A percentile compares a stretch with the other conserved stretches of the same genome.
These are phyloP conservation scores for Apiospora kogelbergensis DNA, from an alignment of 2,329 filamentous ascomycete genomes.

Conservation along the genomic window DNA sequence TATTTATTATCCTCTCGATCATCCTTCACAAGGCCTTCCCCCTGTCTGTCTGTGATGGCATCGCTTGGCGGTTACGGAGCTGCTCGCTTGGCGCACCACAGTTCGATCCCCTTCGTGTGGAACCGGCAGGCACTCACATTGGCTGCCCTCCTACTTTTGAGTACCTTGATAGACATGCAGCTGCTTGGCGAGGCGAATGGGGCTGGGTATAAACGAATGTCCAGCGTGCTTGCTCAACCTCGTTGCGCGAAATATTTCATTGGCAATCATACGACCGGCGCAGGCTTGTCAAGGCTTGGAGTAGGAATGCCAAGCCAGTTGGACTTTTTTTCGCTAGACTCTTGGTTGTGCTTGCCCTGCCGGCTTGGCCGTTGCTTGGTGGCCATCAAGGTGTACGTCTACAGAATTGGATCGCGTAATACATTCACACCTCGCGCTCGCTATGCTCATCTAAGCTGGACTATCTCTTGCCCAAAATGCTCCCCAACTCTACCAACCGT, in stretches of 20 bases:
- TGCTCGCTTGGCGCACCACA: background rate
- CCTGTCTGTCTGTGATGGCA: background rate
- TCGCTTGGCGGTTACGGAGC: conserved; percentile 8
- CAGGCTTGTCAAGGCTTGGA: no score
- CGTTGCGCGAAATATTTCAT: no score
- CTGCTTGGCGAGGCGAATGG: background rate
- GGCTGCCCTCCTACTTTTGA: background rate
- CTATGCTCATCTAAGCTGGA: background rate
- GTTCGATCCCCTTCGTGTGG: background rate
- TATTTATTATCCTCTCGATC: background rate
- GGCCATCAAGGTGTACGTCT: conserved; percentile 6
- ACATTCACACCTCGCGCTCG: conserved; percentile 1
- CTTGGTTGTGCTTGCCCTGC: background rate
- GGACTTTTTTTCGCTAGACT: background rate
- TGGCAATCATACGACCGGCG: no score
- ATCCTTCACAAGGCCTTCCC: background rate
- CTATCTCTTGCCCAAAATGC: background rate
- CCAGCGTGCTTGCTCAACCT: background rate
- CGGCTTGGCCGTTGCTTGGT: conserved; percentile 11
- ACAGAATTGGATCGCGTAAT: background rate
- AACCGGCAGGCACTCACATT: background rate
- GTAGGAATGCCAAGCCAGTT: background rate
- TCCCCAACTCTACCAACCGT: background rate
- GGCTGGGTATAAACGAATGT: background rate
- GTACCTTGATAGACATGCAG: conserved; percentile 8